Evolutionary conservation across 2,329 filamentous ascomycete species (phyloP), one percentile per base, ranked within the genome.

Genomic region (Pseudogymnoascus sp.): DNA sequence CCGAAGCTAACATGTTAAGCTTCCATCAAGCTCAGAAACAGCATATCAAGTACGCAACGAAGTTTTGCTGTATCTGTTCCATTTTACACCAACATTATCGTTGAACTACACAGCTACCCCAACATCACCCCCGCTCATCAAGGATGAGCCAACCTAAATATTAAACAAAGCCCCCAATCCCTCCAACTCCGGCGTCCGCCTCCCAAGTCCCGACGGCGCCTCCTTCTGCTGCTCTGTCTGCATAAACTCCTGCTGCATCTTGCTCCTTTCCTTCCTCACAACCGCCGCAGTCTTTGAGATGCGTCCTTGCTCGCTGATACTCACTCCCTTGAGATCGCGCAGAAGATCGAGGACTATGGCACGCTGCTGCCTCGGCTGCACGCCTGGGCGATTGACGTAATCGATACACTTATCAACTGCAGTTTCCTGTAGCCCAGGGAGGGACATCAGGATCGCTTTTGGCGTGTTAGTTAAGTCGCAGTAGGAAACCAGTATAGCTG

Each of bases 281-380:
- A 66, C 59, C 40, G 76, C 77, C 11, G 75, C 75, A 53, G 78
- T 81, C 73, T 85, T 85, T 61, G 77, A 80, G 5, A 99, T 86
- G 75, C 91, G 95, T 25, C 95, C 95, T 79, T 95, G 89, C 76
- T 99, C 95, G 6, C 93, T 90, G 63, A 99, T 90, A 70, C 92
- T 93, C 5, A 97, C 88, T 0, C 95, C 95, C 68, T 96, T 87
- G 5, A 99, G 82, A 46, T 92, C 88, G 69, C 92, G 90, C 21
- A 99, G 79, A 14, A 99, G 78, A 66, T 96, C 91, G 7, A 99
- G 78, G 14, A 99, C 86, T 23, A 96, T 78, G 1, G 87, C 89
- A 18, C 93, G 82, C 75, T 96, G 92, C 70, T 90, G 86, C 3
- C 93, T 83, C n/a, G 87, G 84, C 61, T 85, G 84, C 14, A 83